Evolutionary conservation across 805 yeast species (phyloP), one percentile per base, ranked within the genome.

Genomic region (Candida namnaoensis): DNA sequence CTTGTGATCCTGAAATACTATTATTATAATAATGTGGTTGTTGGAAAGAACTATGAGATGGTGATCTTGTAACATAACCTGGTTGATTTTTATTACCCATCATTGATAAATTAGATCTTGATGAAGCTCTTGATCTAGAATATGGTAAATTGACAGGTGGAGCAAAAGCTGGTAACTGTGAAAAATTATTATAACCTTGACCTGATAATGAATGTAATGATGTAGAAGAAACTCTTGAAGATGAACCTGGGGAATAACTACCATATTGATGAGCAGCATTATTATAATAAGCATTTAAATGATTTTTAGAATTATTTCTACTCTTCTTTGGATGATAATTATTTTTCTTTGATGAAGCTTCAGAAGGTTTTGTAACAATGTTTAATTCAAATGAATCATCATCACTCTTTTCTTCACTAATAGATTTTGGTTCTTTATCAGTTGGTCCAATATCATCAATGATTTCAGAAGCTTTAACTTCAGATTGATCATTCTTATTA

Each of bases 1-100:
- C 86, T 50, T 79, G 83, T 0, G 85, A 78, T 3, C 88, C 88
- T 7, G 81, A 69, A 10, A 67, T 60, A 7, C 19, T 19, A 19
- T 60, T 50, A 40, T 47, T 46, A 4, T 41, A 36, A 32, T 41
- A 44, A 19, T 34, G 40, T 38, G 35, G 37, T 33, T 40, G 41
- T 38, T 28, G 43, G n/a, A 11, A 34, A 27, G 25, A 28, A 12
- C 35, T 37, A 15, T 39, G 35, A 15, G 32, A 14, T 34, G 34
- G 19, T 4, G 25, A 15, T 34, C 19, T 37, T 23, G 34, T 12
- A 7, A 27, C 5, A 27, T 9, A 4, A 9, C 30, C 30, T 9
- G 5, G 30, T 3, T 27, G 30, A 27, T 27, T 27, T 3, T 9
- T 12, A 30, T 11, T 12, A 30, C 33, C 33, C 6, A 30, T 5